phyloP scores from a whole-genome alignment of 2,329 filamentous ascomycete genomes.

The Helicocarpus griseus region DNA sequence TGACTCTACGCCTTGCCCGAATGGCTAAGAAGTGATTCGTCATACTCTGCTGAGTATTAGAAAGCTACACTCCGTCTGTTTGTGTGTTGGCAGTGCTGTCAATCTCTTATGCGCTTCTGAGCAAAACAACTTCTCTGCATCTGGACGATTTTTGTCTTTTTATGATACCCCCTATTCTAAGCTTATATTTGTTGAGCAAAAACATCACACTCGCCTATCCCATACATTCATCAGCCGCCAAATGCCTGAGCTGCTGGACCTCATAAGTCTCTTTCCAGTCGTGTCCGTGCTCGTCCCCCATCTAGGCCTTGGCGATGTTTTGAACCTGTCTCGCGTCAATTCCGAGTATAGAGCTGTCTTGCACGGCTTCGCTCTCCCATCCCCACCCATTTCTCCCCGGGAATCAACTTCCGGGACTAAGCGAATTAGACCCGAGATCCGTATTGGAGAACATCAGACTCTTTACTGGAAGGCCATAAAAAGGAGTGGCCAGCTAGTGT shows the following conservation, averaged over 20 bases:
- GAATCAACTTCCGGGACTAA: no score
- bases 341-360: slow-evolving; percentile 17
- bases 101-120: not conserved
- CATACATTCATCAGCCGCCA: not conserved
- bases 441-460: slow-evolving; percentile 21
- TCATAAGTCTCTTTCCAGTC: slow-evolving; percentile 21
- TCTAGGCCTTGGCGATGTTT: slow-evolving; percentile 20
- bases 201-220: not conserved
- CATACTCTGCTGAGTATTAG: not conserved
- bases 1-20: not conserved
- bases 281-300: slow-evolving; percentile 15
- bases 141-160: not conserved
- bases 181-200: no score
- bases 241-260: slow-evolving; percentile 14
- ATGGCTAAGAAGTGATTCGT: not conserved
- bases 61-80: no score
- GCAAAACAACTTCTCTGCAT: not conserved
- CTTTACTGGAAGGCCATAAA: slow-evolving; percentile 23
- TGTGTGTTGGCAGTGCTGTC: not conserved
- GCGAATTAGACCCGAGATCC: slow-evolving; percentile 13
- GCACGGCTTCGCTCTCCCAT: slow-evolving; percentile 19
- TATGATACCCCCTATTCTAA: not conserved
- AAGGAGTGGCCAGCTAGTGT: slow-evolving; percentile 14
- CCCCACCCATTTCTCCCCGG: not conserved
- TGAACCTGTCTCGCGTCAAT: slow-evolving; percentile 19